Conservation (phyloP, 805 yeast genomes). For the Clavispora vitiphila region DNA sequence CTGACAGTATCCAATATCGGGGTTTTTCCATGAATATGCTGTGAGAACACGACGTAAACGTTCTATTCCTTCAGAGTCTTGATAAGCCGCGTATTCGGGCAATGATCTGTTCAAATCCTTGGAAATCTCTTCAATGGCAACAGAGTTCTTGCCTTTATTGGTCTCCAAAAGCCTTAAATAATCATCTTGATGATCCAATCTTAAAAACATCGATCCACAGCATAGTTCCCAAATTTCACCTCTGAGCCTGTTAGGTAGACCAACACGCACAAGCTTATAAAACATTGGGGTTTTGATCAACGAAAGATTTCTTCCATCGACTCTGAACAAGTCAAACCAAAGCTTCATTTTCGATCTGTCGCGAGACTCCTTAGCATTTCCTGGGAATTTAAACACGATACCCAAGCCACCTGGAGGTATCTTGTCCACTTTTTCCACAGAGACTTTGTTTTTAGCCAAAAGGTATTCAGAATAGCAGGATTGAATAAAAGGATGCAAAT, state of each 20-base stretch:
- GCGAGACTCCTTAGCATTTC: conserved; percentile 68
- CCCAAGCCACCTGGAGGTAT: conserved; percentile 88
- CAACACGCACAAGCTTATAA: conserved; percentile 79
- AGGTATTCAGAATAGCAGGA: conserved; percentile 84
- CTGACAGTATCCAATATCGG: conserved; percentile 96
- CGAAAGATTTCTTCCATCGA: conserved; percentile 80
- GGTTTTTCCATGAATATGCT: conserved; percentile 95
- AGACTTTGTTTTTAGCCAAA: conserved; percentile 52
- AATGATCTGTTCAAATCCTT: conserved; percentile 91
- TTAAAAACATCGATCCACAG: conserved; percentile 75
- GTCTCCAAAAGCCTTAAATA: conserved; percentile 56
- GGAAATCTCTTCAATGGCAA: conserved; percentile 94
- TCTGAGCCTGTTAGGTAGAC: conserved; percentile 87
- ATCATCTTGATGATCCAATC: conserved; percentile 57
- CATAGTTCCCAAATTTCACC: conserved; percentile 96
- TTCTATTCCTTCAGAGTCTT: conserved; percentile 75
- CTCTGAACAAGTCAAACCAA: conserved; percentile 88
- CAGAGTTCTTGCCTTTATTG: conserved; percentile 59
- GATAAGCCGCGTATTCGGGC: conserved; percentile 96
- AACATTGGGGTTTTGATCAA: conserved; percentile 70
- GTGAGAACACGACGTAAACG: conserved; percentile 83
- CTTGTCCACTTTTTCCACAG: conserved; percentile 37
- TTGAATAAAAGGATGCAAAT: conserved; percentile 58
- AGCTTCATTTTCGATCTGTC: conserved; percentile 83
- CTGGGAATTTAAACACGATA: conserved; percentile 78